Percentiles rank a stretch among this genome's conserved stretches.
phyloP scores from a whole-genome alignment of 2,329 filamentous ascomycete genomes.

The Waltergamsia citrina region DNA sequence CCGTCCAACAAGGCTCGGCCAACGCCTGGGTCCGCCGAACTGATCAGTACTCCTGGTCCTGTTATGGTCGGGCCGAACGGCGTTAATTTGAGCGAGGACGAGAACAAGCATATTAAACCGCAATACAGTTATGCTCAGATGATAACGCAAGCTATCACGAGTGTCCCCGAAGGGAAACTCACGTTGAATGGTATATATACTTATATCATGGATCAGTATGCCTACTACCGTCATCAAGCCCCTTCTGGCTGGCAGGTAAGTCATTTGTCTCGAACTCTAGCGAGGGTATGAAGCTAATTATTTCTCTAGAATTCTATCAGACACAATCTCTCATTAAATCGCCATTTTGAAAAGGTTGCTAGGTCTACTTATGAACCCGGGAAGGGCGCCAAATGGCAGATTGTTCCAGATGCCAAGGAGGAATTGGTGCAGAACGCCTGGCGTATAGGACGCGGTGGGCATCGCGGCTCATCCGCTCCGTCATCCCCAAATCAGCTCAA shows the following conservation, averaged over 20 bases:
- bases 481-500: constrained; percentile 56
- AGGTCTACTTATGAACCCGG: constrained; percentile 90
- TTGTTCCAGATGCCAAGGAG: constrained; percentile 72
- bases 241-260: constrained; percentile 81
- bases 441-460: constrained; percentile 51
- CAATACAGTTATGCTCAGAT: constrained; percentile 94
- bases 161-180: constrained; percentile 76
- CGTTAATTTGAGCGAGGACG: constrained; percentile 72
- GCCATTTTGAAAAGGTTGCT: constrained; percentile 87
- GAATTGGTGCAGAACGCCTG: constrained; percentile 74
- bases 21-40: constrained; percentile 3
- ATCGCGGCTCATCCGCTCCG: constrained; percentile 59
- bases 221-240: constrained; percentile 79
- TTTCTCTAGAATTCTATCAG: constrained; percentile 74
- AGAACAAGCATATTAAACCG: constrained; percentile 85
- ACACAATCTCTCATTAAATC: constrained; percentile 92
- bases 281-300: neutral
- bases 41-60: constrained; percentile 20
- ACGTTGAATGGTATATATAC: constrained; percentile 90
- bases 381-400: constrained; percentile 99
- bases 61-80: constrained; percentile 34
- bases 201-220: constrained; percentile 84
- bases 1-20: constrained; percentile 13
- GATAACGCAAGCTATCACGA: constrained; percentile 92
- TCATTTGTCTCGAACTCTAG: constrained; percentile 7